A percentile compares a stretch with the other conserved stretches of the same genome.
phyloP scores from a whole-genome alignment of 306 rosid genomes.

The Ormosia semicastrata region DNA sequence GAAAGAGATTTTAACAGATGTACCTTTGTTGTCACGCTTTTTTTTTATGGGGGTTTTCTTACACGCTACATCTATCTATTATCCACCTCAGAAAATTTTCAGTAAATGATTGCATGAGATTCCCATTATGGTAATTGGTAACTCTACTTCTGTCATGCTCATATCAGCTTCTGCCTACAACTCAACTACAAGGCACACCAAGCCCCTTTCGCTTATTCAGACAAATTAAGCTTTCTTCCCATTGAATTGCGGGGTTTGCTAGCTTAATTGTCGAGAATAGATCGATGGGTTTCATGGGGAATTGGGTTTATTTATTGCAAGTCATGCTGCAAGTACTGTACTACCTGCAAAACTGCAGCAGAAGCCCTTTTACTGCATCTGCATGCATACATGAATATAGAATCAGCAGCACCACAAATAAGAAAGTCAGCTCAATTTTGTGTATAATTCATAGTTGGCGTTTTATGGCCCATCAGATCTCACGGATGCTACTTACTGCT shows the following conservation, averaged over 20 bases:
- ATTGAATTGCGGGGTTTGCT: constrained; percentile 1
- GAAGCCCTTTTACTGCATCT: too few species aligned
- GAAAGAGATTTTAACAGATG: constrained; percentile 2
- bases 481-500: neutral
- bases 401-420: neutral
- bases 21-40: neutral
- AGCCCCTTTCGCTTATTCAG: neutral
- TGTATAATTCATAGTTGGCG: neutral
- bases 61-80: constrained; percentile 30
- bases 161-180: neutral
- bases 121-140: constrained; percentile 21
- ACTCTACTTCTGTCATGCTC: constrained; percentile 17
- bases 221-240: neutral
- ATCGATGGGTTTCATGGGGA: constrained; percentile 4
- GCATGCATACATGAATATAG: neutral
- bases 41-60: constrained; percentile 19
- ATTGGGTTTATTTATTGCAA: constrained; percentile 10
- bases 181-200: neutral
- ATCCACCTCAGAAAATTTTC: neutral
- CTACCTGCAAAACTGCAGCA: neutral
- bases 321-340: neutral
- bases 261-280: neutral
- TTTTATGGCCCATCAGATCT: neutral
- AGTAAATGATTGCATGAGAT: constrained; percentile 22
- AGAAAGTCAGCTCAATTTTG: neutral